A percentile compares a stretch with the other conserved stretches of the same genome.
These are phyloP conservation scores for Agrocybe pediades DNA, from an alignment of 768 basidiomycete species.

Conservation along the genomic window DNA sequence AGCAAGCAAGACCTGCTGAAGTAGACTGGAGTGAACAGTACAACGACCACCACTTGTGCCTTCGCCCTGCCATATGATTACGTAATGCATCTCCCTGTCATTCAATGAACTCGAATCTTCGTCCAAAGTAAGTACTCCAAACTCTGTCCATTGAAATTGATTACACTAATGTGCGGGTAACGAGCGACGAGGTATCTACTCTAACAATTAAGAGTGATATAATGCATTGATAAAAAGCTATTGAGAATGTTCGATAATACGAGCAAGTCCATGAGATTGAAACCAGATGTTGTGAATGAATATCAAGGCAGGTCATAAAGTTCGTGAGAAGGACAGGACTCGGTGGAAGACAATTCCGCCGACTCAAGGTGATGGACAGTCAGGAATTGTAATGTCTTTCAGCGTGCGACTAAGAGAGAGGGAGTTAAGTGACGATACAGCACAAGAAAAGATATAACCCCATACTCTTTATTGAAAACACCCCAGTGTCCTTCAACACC, in stretches of 20 bases:
- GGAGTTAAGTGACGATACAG: neutral
- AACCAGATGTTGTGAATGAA: neutral
- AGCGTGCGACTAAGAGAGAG: constrained; percentile 55
- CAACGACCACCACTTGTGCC: neutral
- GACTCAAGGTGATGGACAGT: constrained; percentile 41
- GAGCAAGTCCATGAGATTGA: neutral
- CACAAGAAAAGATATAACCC: constrained; percentile 3
- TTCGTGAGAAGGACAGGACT: constrained; percentile 5
- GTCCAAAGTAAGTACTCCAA: neutral
- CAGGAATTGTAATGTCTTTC: constrained; percentile 68
- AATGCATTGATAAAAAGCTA: neutral
- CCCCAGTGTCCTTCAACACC: constrained; percentile 75
- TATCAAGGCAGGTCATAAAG: neutral
- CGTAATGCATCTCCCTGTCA: neutral
- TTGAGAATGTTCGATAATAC: neutral
- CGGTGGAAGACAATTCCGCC: too few relatives aligned
- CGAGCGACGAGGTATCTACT: constrained; percentile 14
- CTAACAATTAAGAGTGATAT: neutral
- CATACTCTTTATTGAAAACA: constrained; percentile 46
- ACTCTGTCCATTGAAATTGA: neutral
- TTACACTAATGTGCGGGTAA: constrained; percentile 8
- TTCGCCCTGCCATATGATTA: neutral
- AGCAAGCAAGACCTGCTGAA: neutral
- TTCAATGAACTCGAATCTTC: neutral
- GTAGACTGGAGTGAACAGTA: neutral